These are phyloP conservation scores for Cyanidium caldarium DNA, from an alignment of 23 red algal genomes.

Conservation along the genomic window DNA sequence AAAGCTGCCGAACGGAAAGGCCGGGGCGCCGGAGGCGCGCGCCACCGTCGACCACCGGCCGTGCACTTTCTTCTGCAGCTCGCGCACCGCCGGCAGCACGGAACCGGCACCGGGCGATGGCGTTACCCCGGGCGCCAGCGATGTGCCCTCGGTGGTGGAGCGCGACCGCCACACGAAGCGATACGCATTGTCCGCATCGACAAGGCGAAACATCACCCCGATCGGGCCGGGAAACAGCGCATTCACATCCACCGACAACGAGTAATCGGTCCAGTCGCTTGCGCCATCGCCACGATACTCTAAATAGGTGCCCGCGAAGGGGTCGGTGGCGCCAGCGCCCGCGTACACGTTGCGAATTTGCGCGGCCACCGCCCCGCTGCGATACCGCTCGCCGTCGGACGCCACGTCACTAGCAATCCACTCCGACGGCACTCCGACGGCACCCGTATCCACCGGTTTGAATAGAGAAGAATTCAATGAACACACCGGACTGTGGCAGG, in stretches of 20 bases:
- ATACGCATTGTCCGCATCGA: background rate
- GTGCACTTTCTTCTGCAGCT: background rate
- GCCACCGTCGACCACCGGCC: background rate
- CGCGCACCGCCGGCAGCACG: background rate
- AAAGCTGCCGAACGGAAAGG: background rate
- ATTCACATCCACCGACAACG: background rate
- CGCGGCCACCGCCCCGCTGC: background rate
- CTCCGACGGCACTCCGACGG: background rate
- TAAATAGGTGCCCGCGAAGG: background rate
- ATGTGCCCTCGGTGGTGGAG: background rate
- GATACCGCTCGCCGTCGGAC: background rate
- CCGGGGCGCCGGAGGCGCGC: background rate
- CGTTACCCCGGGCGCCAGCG: background rate
- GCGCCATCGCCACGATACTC: background rate
- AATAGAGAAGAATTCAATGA: background rate
- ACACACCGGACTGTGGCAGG: background rate
- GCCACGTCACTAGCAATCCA: conserved; percentile 5
- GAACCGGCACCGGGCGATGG: too few species aligned
- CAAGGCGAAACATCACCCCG: conserved; percentile 2
- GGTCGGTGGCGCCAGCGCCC: background rate
- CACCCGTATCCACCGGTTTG: background rate
- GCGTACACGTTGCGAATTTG: background rate
- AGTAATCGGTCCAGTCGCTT: background rate
- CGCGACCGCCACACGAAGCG: conserved; percentile 7
- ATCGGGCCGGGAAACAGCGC: background rate